Base-by-base conservation (phyloP, 179 eudicot genomes). In the Patellifolia procumbens region DNA sequence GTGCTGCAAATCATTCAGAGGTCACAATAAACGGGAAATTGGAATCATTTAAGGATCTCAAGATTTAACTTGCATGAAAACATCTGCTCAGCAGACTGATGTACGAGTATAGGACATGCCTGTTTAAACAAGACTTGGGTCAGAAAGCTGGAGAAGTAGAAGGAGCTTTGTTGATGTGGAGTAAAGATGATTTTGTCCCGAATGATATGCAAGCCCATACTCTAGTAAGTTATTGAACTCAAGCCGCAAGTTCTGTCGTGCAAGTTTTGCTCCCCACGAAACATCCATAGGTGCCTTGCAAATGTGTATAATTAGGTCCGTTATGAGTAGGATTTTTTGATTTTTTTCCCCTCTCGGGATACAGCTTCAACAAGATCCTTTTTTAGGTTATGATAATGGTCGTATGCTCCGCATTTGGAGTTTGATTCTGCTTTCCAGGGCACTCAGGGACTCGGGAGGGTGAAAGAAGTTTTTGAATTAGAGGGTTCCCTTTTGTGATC, bases 41-140 rank as follows among this genome's bases (percentile, higher is more conserved):
- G 45, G 92, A 86, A 72, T 72, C 87, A 15, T 70, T 91, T 22
- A 87, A 88, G 84, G 87, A 87, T 74, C 86, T 93, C 31, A 80
- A 76, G 49, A 68, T 90, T 76, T 89, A 82, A 88, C 32, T 4
- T 34, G 65, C 74, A 28, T 5, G 39, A 51, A 26, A 31, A 46
- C 58, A 62, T 45, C 74, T 28, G 72, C 48, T 43, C 35, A 67
- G 83, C 71, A 71, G 49, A 75, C 66, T 39, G 71, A 62, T 75
- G 55, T 53, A 61, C 28, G 52, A 60, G 59, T 65, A 63, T 63
- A 29, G 76, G 53, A 42, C 58, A 61, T 64, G 66, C 73, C 79
- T 37, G 32, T 74, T 61, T 26, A 64, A 62, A 55, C 46, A 29
- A 34, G 76, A 74, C 43, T 20, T n/a, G 58, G 76, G 51, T 70